Conservation (phyloP, 208 protist genomes). For the Leishmania guyanensis region DNA sequence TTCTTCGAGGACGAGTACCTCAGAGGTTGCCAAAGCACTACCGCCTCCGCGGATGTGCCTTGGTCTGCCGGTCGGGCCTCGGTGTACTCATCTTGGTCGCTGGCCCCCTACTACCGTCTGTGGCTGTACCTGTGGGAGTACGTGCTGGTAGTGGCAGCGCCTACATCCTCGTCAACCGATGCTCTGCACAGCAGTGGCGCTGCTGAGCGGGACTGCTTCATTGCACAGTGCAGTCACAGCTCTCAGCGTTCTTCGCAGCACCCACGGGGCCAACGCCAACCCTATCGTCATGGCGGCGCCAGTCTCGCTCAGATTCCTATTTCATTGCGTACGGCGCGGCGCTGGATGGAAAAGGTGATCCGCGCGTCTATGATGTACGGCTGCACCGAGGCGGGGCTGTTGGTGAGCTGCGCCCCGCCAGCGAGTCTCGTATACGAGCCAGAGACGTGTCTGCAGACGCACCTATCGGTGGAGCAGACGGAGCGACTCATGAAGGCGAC, state of each 20-base stretch:
- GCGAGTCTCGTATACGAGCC: not conserved
- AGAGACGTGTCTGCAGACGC: conserved; percentile 5
- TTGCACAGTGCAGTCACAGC: not conserved
- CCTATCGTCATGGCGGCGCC: not conserved
- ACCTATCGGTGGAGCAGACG: conserved; percentile 4
- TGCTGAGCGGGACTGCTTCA: not conserved
- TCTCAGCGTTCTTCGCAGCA: not conserved
- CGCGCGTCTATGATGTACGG: conserved; percentile 6
- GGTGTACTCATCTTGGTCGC: not conserved
- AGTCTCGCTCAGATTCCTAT: conserved; percentile 9
- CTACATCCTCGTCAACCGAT: not conserved
- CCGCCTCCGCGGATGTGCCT: not conserved
- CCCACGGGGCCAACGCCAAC: not conserved
- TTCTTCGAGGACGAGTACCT: conserved; percentile 23
- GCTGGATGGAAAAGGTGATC: conserved; percentile 28
- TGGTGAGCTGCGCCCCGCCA: not conserved
- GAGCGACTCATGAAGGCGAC: conserved; percentile 15
- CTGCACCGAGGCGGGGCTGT: conserved; percentile 8
- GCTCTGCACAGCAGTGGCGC: not conserved
- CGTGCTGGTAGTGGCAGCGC: conserved; percentile 34
- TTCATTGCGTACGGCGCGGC: conserved; percentile 21
- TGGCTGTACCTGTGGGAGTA: conserved; percentile 73
- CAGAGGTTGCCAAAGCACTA: not conserved
- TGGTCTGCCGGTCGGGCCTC: not conserved
- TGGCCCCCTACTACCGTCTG: conserved; percentile 42